These are phyloP conservation scores for Tubosaeta sp. DNA, from an alignment of 768 basidiomycete species.

Conservation along the genomic window DNA sequence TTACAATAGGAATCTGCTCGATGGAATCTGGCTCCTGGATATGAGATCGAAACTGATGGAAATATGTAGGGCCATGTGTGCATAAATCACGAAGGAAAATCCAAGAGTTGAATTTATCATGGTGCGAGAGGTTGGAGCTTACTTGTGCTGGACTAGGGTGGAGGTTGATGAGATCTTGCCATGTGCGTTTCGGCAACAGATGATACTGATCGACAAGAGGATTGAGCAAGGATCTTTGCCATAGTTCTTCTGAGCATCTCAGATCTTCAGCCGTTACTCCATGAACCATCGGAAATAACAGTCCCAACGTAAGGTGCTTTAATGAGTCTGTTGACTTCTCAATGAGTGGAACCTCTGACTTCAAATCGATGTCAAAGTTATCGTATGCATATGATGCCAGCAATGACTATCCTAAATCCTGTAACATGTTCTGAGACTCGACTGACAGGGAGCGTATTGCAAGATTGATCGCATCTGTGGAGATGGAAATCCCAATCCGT, in stretches of 20 bases:
- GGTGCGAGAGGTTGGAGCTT: not conserved
- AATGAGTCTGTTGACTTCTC: not conserved
- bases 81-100: not conserved
- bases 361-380: not conserved
- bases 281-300: not conserved
- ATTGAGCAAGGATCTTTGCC: not conserved
- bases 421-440: not conserved
- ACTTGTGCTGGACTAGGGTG: not conserved
- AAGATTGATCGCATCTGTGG: not conserved
- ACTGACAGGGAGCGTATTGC: not conserved
- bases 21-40: not conserved
- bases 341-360: not conserved
- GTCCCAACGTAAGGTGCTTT: not conserved
- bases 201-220: too few species aligned
- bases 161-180: not conserved
- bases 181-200: too few species aligned
- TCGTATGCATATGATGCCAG: not conserved
- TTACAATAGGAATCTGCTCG: not conserved
- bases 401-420: not conserved
- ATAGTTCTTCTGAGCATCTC: not conserved
- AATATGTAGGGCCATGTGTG: not conserved
- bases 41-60: not conserved
- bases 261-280: not conserved
- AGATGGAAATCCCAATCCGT: not conserved
- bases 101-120: not conserved